Evolutionary conservation across 805 yeast genomes (phyloP), one percentile per base, ranked within the genome.

Genomic region (Hemisphaericaspora nanyangensis): DNA sequence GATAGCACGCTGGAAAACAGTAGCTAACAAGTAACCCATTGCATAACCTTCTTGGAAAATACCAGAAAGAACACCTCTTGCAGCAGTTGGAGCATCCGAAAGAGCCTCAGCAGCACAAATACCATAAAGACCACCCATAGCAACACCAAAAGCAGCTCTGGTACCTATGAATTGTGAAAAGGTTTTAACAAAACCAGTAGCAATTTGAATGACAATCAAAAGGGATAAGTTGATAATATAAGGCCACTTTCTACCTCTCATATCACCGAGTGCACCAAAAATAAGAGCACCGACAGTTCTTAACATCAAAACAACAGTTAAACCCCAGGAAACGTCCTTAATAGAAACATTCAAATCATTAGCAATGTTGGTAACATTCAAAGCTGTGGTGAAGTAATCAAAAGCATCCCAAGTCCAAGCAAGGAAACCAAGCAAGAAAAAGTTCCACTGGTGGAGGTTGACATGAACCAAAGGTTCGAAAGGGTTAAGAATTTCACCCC

Each of bases 361-460:
- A 22, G 85, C 82, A 36, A 83, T 65, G 2, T 63, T 56, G 2
- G 72, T 42, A 3, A 74, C 80, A 37, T 78, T 72, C 35, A 80
- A 67, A 11, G 82, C 72, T 7, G 79, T 81, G 18, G 77, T 62
- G 53, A 83, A 82, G 60, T 79, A 82, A 50, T 82, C 88, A 56
- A 82, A 73, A 2, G 87, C 80, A 50, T 81, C 90, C 72, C 80
- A 70, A 3, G 82, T 69, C 88, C 89, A 82, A 25, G 80, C 83
- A 24, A 62, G 54, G 48, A 77, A 75, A 1, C 85, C 87, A 51
- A 79, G 66, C 17, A 68, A 50, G 51, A 81, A 79, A 42, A 73
- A 74, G 43, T 70, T 66, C 85, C 87, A 81, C 40, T 74, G 65
- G 19, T 53, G 55, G 6, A 54, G 44, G 5, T 57, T 54, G 43